Evolutionary conservation across 2,329 filamentous ascomycete species (phyloP).

Genomic region (Chrysosporium keratinophilum): DNA sequence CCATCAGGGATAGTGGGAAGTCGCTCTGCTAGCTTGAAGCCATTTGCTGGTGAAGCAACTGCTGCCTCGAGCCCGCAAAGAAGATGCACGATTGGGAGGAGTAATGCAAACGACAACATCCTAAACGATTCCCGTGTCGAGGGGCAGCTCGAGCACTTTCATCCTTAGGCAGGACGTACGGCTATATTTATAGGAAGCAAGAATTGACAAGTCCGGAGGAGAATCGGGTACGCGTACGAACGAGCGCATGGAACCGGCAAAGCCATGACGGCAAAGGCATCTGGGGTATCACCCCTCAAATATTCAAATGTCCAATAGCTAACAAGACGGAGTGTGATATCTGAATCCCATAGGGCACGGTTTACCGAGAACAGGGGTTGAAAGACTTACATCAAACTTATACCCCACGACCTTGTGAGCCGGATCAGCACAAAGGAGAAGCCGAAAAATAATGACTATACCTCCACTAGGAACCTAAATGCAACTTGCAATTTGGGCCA

Average conservation of each 20-base stretch:
- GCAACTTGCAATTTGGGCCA: neutral
- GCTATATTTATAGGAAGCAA: neutral
- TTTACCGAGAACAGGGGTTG: neutral
- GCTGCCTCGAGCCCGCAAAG: conserved; percentile 4
- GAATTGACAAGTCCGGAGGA: neutral
- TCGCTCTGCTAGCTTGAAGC: conserved; percentile 8
- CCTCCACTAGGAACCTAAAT: neutral
- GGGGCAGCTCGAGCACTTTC: neutral
- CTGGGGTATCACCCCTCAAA: neutral
- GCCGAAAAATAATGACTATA: neutral
- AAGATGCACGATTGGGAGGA: conserved; percentile 5
- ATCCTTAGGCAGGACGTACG: neutral
- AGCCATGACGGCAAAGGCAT: neutral
- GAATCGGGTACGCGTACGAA: neutral
- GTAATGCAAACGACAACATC: conserved; percentile 4
- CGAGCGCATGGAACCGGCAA: neutral
- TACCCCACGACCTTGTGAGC: too few species aligned
- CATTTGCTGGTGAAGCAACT: neutral
- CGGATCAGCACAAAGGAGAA: neutral
- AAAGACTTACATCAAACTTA: neutral
- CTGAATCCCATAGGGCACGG: neutral
- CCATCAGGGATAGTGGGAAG: conserved; percentile 25
- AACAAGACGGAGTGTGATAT: neutral
- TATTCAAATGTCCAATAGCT: neutral
- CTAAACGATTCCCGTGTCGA: neutral